A percentile compares a stretch with the other conserved stretches of the same genome.
Evolutionary conservation across 208 protist species (phyloP).

Genomic region (Wallacemonas rigidus): DNA sequence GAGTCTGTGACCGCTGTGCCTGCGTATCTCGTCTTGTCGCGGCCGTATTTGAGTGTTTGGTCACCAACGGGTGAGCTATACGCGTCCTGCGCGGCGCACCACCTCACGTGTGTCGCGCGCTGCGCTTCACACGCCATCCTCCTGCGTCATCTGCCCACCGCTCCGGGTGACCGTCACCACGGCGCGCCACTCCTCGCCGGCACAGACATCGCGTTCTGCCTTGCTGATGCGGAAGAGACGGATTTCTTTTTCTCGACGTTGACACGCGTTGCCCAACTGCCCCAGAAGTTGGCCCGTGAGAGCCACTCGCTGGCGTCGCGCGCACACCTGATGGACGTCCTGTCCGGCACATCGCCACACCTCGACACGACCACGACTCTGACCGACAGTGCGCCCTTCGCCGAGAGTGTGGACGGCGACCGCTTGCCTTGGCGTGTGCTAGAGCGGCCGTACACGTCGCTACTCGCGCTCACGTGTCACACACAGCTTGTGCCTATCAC

Average conservation of each 20-base stretch:
- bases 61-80: not conserved
- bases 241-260: constrained; percentile 1
- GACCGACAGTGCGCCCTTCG: too few relatives aligned
- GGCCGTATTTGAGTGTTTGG: constrained; percentile 1
- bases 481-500: constrained; percentile 1
- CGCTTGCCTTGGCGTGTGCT: not conserved
- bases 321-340: not conserved
- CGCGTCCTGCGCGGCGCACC: not conserved
- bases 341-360: not conserved
- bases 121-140: not conserved
- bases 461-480: not conserved
- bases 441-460: not conserved
- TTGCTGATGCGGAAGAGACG: not conserved
- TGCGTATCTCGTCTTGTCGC: constrained; percentile 6
- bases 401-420: not conserved
- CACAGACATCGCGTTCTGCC: not conserved
- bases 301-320: not conserved
- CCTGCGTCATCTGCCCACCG: not conserved
- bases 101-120: constrained; percentile 2
- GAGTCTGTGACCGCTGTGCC: not conserved
- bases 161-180: not conserved
- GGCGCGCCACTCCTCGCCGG: not conserved
- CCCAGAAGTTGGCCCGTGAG: not conserved
- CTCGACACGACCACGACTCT: too few relatives aligned
- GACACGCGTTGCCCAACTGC: not conserved